phyloP scores from a whole-genome alignment of 371 early-diverging fungal species.

The Syncephalis fuscata region DNA sequence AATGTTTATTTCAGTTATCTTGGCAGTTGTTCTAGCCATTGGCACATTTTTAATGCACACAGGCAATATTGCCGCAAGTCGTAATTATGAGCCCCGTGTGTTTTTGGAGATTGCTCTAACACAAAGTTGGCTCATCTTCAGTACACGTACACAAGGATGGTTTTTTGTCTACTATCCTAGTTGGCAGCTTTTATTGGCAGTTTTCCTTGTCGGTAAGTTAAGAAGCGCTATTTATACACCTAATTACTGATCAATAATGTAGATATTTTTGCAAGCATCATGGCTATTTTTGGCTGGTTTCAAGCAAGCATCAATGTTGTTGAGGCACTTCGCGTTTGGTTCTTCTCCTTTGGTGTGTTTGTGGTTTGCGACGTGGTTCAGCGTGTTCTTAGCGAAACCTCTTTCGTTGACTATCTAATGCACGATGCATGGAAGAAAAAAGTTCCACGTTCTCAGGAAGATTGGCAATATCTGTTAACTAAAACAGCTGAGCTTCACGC shows the following conservation, averaged over 20 bases:
- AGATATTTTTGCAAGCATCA: constrained; percentile 14
- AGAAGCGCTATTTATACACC: no score
- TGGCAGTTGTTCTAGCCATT: constrained; percentile 9
- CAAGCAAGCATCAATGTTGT: constrained; percentile 10
- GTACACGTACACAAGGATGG: constrained; percentile 7
- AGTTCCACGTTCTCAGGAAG: no score
- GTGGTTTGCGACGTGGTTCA: neutral
- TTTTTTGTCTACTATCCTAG: constrained; percentile 5
- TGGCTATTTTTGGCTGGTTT: constrained; percentile 16
- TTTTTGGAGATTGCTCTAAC: constrained; percentile 16
- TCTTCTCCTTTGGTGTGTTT: constrained; percentile 11
- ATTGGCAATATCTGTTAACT: no score
- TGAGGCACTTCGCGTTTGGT: constrained; percentile 14
- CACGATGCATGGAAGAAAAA: no score
- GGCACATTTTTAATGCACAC: constrained; percentile 2
- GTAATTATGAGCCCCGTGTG: constrained; percentile 1
- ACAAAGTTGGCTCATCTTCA: constrained; percentile 17
- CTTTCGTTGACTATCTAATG: no score
- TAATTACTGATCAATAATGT: no score
- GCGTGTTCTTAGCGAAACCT: no score
- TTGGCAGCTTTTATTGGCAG: constrained; percentile 15
- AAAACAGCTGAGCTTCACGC: no score
- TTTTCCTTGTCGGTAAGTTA: constrained; percentile 7
- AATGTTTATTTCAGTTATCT: constrained; percentile 6
- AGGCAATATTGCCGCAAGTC: neutral